Percentiles rank a stretch among this genome's conserved stretches.
Evolutionary conservation across 805 yeast species (phyloP).

Genomic region (Cephaloascus fragrans): DNA sequence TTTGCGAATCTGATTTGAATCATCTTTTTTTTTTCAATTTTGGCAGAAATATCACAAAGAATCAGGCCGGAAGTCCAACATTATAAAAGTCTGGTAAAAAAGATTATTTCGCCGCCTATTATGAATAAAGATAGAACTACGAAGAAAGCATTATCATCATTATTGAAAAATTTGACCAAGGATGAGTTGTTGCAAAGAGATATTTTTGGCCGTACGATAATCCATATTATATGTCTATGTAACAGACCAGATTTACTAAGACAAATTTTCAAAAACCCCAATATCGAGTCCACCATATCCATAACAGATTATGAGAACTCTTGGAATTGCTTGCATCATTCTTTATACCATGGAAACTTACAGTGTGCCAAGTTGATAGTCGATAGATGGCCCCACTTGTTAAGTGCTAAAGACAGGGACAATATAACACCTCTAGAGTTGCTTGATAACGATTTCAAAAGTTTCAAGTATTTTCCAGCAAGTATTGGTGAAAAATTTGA

Average conservation of each 20-base stretch:
- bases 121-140: no score
- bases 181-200: slow-evolving; percentile 43
- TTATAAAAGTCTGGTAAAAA: no score
- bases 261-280: slow-evolving; percentile 36
- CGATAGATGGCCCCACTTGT: slow-evolving; percentile 15
- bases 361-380: slow-evolving; percentile 39
- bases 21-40: no score
- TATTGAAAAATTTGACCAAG: slow-evolving; percentile 16
- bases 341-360: slow-evolving; percentile 48
- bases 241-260: slow-evolving; percentile 38
- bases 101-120: no score
- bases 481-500: slow-evolving; percentile 13
- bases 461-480: slow-evolving; percentile 31
- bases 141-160: background rate
- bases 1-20: no score
- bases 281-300: slow-evolving; percentile 28
- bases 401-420: slow-evolving; percentile 57
- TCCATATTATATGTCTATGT: slow-evolving; percentile 45
- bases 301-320: slow-evolving; percentile 63
- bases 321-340: slow-evolving; percentile 73
- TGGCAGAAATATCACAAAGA: no score
- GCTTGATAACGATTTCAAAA: slow-evolving; percentile 34
- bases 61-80: no score
- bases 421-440: slow-evolving; percentile 69
- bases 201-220: slow-evolving; percentile 52